These are phyloP conservation scores for Eucalyptus sideroxylon DNA, from an alignment of 345 rosid species.

Conservation along the genomic window DNA sequence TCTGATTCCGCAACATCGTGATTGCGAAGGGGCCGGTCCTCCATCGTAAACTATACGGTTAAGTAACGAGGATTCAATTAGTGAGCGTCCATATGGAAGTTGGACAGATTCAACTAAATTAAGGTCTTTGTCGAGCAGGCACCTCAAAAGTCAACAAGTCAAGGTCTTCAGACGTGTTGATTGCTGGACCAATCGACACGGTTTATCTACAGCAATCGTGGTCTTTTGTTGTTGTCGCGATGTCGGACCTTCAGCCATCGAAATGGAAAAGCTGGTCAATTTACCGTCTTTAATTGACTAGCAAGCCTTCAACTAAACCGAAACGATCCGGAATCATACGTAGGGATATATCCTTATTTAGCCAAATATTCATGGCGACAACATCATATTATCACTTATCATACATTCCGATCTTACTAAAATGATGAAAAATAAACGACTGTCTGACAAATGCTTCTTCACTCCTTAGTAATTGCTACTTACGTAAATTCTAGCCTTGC, in stretches of 20 bases:
- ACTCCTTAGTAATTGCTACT: neutral
- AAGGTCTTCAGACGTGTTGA: neutral
- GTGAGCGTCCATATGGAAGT: neutral
- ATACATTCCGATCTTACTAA: neutral
- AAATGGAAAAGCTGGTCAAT: neutral
- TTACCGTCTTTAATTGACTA: neutral
- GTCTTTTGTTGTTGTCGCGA: too few relatives aligned
- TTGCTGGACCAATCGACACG: neutral
- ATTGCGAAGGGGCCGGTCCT: neutral
- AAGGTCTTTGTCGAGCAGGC: neutral
- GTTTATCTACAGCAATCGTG: neutral
- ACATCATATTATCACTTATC: neutral
- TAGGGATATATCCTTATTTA: neutral
- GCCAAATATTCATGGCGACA: neutral
- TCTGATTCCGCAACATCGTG: neutral
- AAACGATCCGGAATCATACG: neutral
- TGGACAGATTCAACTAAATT: neutral
- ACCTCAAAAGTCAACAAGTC: neutral
- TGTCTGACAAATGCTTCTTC: neutral
- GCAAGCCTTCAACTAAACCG: neutral
- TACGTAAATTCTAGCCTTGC: neutral
- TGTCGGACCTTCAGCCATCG: neutral
- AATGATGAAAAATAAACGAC: neutral
- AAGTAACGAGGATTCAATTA: neutral
- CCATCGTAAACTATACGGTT: neutral